These are phyloP conservation scores for Metarhizium guizhouense DNA, from an alignment of 2,329 filamentous ascomycete genomes.

Conservation along the genomic window DNA sequence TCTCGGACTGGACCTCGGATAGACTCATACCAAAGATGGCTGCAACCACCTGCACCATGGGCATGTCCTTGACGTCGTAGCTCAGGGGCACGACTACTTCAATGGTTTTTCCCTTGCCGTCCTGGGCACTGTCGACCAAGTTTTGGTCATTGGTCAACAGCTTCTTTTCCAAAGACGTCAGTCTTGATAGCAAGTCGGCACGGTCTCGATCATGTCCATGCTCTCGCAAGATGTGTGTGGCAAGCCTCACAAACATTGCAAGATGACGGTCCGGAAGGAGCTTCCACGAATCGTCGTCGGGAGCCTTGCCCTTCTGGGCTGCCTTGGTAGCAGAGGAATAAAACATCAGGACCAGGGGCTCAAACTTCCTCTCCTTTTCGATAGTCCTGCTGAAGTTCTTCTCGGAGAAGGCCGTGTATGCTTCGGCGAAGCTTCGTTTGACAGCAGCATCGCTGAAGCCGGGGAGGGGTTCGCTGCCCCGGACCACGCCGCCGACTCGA, in stretches of 20 bases:
- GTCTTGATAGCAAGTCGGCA: constrained; percentile 70
- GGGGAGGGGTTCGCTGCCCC: constrained; percentile 72
- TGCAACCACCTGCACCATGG: constrained; percentile 77
- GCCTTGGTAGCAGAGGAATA: constrained; percentile 88
- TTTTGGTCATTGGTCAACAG: constrained; percentile 91
- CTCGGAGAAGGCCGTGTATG: constrained; percentile 88
- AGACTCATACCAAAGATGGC: constrained; percentile 76
- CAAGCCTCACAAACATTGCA: constrained; percentile 83
- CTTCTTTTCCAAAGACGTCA: constrained; percentile 84
- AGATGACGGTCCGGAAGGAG: constrained; percentile 88
- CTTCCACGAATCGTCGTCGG: constrained; percentile 84
- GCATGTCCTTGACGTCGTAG: constrained; percentile 96
- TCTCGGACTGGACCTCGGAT: constrained; percentile 75
- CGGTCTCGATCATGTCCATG: constrained; percentile 79
- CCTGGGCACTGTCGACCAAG: constrained; percentile 36
- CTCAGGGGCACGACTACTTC: constrained; percentile 78
- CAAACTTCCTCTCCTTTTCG: constrained; percentile 87
- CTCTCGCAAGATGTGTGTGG: constrained; percentile 70
- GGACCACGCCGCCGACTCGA: constrained; percentile 70
- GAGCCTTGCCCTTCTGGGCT: constrained; percentile 63
- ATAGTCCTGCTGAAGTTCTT: constrained; percentile 80
- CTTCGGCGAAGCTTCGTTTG: constrained; percentile 89
- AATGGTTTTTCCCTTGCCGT: constrained; percentile 42
- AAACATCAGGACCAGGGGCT: constrained; percentile 91
- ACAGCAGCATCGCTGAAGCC: constrained; percentile 87